Evolutionary conservation across 2,329 filamentous ascomycete species (phyloP), one percentile per base, ranked within the genome.

Genomic region (Apiospora koreana): DNA sequence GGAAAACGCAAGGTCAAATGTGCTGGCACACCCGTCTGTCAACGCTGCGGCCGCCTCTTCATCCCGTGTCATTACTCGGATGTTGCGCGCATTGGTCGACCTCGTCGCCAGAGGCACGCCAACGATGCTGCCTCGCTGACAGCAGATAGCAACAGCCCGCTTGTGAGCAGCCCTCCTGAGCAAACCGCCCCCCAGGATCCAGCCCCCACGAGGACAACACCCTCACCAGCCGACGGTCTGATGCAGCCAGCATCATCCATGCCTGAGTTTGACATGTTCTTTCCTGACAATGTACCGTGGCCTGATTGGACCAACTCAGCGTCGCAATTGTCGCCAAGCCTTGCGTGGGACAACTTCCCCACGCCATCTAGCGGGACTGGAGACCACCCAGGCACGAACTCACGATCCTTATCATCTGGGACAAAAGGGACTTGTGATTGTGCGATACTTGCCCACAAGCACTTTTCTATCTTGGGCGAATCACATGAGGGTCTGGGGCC

Each of bases 301-400:
- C 54, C 35, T n/a, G 54, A 62, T 38, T 62, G 54, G 54, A 62
- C 54, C 28, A 62, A 62, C 31, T 38, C 54, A n/a, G 54, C 54
- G 21, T 62, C 54, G 54, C 54, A 62, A n/a, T n/a, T 62, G 31
- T 62, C 54, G 7, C 54, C 54, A n/a, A 62, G 8, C 54, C 35
- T 62, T 62, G 31, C 54, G 31, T 62, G 54, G 54, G 54, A 62
- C 16, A 62, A 62, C 54, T 62, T 62, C n/a, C 54, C 54, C 54
- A 38, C 54, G 18, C 31, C 54, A 62, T n/a, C 54, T 23, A n/a
- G 31, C 31, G 54, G 16, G 3, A 6, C 54, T n/a, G 54, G 54
- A 23, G 54, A 38, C 9, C 54, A 9, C 18, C 54, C 38, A 62
- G 54, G 38, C 18, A 38, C 54, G 21, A 18, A 7, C 21, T 23